A percentile compares a stretch with the other conserved stretches of the same genome.
Conservation (phyloP, 257 asterid genomes). For the Jacaranda mimosifolia region DNA sequence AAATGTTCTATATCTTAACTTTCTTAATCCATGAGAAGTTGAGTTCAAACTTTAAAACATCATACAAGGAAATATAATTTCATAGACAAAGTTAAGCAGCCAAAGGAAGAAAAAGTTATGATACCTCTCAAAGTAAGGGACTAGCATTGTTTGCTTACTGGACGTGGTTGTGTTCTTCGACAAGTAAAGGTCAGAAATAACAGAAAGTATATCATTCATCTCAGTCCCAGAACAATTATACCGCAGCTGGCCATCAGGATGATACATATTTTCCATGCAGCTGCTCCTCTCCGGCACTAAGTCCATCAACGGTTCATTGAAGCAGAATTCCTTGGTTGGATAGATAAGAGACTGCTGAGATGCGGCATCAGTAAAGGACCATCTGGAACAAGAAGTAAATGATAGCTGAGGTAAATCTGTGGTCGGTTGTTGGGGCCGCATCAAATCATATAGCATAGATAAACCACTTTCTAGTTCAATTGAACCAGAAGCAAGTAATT, state of each 20-base stretch:
- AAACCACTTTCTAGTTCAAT: constrained; percentile 46
- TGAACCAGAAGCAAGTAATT: constrained; percentile 57
- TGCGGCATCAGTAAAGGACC: constrained; percentile 35
- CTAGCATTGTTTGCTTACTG: constrained; percentile 59
- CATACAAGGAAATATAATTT: background rate
- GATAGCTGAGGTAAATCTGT: constrained; percentile 40
- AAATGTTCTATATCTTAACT: too few species aligned
- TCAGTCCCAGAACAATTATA: constrained; percentile 37
- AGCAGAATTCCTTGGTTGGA: constrained; percentile 49
- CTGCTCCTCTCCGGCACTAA: constrained; percentile 37
- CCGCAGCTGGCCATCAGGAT: constrained; percentile 37
- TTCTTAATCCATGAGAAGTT: background rate
- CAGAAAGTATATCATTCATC: constrained; percentile 50
- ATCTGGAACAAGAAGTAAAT: constrained; percentile 32
- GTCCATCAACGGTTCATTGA: constrained; percentile 43
- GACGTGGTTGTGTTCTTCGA: constrained; percentile 46
- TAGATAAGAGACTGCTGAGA: constrained; percentile 50
- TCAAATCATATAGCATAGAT: constrained; percentile 44
- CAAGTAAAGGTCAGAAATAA: constrained; percentile 46
- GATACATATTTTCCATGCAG: constrained; percentile 30
- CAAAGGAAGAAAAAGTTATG: background rate
- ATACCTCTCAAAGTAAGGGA: constrained; percentile 81
- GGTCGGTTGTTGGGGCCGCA: constrained; percentile 45
- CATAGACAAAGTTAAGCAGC: background rate
- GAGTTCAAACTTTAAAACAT: background rate